Evolutionary conservation across 2,329 filamentous ascomycete species (phyloP), one percentile per base, ranked within the genome.

Genomic region (Fusarium sp.): DNA sequence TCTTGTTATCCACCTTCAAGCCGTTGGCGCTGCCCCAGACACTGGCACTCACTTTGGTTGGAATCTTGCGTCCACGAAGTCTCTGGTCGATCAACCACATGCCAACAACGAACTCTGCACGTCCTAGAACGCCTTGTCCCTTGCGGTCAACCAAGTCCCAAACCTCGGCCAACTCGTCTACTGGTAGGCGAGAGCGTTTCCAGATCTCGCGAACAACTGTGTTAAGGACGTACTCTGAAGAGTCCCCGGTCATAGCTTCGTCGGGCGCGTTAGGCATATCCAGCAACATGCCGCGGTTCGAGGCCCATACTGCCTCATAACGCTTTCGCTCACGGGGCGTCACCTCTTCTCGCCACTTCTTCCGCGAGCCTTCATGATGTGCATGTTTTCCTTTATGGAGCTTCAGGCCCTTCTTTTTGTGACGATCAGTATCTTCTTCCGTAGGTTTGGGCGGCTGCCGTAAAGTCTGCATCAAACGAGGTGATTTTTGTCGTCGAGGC

Each of bases 271-370:
- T 65, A 14, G 63, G 54, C 15, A 60, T 21, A 3, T 78, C 71
- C 3, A 85, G 75, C 10, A 87, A 78, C 0, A 88, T 59, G 0
- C 92, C 92, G 47, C 88, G 87, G 72, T 96, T 96, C 40, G 91
- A 92, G 2, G 92, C 92, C 91, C 92, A 96, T 2, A 96, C 86
- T 4, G 91, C 92, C 76, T 95, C 92, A 76, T 96, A 96, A 2
- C 92, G 85, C 73, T 91, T 91, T n/a, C 91, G 83, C 74, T 96
- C 91, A 7, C 87, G 82, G 46, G 87, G 85, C 0, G 90, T 92
- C 40, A 96, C 86, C 62, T 88, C 84, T 68, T 94, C 91, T 40
- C 91, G 86, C 92, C 92, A 96, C 8, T 91, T 86, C 72, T 88
- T 89, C 19, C 92, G 86, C 6, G 90, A 85, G 0, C 90, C 92